Evolutionary conservation across 805 yeast genomes (phyloP), one percentile per base, ranked within the genome.

Genomic region (Saturnispora silvae): DNA sequence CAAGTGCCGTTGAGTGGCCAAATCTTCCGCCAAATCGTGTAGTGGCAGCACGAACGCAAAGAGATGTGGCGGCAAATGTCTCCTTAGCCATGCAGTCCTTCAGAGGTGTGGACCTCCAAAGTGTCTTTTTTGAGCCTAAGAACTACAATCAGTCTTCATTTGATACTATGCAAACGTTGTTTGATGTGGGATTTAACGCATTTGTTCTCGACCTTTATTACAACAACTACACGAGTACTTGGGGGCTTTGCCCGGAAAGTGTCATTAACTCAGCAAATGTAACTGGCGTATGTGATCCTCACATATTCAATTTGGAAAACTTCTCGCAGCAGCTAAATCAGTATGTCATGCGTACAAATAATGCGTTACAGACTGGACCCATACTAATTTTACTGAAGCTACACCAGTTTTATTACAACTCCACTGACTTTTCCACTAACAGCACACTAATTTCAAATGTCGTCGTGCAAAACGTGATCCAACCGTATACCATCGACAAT

Each of bases 121-220:
- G 44, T 2, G 59, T 56, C 0, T 27, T 70, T 2, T 64, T 60
- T 37, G 47, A 56, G 9, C 33, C 34, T 0, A 37, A 34, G 6
- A 64, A 67, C 0, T 66, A 64, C 32, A 57, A 54, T 7, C 28
- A 52, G 0, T 45, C 49, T 1, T 46, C 69, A 0, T 34, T 69
- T 9, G 20, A 33, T 1, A 40, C 43, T 2, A 45, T 69, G 2
- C 36, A 47, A 4, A 38, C 44, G 0, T 33, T 74, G 15, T 45
- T 78, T 30, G 46, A 52, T 26, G 53, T 54, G 2, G 81, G 81
- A 0, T 56, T 67, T 1, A 68, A 65, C 36, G 53, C 64, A 0
- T 51, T 75, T n/a, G 54, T 60, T 37, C 35, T 77, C 4, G 82
- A 80, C 48, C 38, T 77, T 20, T 77, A 75, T 51, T 70, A 73